Evolutionary conservation across 2,329 filamentous ascomycete species (phyloP), one percentile per base, ranked within the genome.

Genomic region (Bimuria novae-zelandiae): DNA sequence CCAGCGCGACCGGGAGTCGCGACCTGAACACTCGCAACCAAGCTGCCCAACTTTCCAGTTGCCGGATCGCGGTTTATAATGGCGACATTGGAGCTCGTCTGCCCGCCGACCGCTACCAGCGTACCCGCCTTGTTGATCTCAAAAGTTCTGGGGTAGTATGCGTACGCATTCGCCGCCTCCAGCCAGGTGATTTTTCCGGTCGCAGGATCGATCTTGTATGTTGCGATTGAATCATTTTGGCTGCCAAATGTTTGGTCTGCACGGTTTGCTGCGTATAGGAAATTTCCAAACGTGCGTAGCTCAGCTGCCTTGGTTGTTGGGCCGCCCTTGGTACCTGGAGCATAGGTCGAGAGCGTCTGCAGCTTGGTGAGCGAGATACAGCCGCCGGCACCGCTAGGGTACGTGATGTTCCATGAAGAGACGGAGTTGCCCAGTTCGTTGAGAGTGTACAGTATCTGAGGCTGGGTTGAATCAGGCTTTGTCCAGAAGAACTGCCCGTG

Each of bases 401-500:
- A 63, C 14, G 39, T 54, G 10, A 65, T 56, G 5, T 51, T 54
- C 53, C 60, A 68, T 2, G 54, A 62, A 17, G 57, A 55, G 21
- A 68, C 58, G 10, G 64, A 61, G 54, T 58, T 62, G 48, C 57
- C 57, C 27, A 68, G 53, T 51, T 68, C 64, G 44, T 68, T 65
- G 25, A 67, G 43, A 25, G 51, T 61, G 54, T 64, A 66, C 5
- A 56, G 23, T 11, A 54, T 35, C 11, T 33, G 29, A 0, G 36
- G 32, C 22, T 48, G 23, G 2, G 42, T 22, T 7, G 54, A 37
- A 23, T 27, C 25, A 6, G 22, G 7, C 19, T 54, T 80, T 1
- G 48, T 51, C 39, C 40, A 51, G 47, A 54, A 50, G 69, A 79
- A 84, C 12, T 74, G 66, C 14, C 74, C 79, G 63, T 83, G 81